Evolutionary conservation across 805 yeast genomes (phyloP), one percentile per base, ranked within the genome.

Genomic region (Yarrowia hollandica): DNA sequence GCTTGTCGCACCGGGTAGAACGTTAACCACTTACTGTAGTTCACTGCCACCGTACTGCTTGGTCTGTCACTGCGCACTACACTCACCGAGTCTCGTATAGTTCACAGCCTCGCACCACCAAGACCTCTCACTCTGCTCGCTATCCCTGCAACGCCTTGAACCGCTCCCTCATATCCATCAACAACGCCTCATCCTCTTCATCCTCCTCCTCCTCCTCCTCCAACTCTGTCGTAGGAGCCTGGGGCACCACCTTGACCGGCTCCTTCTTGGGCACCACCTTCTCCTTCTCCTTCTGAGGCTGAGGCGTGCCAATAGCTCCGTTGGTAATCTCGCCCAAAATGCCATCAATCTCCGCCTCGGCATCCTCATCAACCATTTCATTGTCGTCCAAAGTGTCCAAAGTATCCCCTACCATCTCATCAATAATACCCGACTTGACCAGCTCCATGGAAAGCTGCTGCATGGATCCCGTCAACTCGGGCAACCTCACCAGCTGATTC

Each of bases 371-470:
- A 38, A 81, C 78, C 61, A 83, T 88, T 16, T 81, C 86, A 48
- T 80, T 85, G 26, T 84, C 89, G 18, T 80, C 84, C 60, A 82
- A 73, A 52, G 77, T 72, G 62, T 91, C 98, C 61, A 92, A 77
- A 62, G 88, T 83, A 68, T 94, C 99, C 60, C 88, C 90, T 69
- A 91, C 85, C 98, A 94, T 94, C 69, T 94, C 99, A 64, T 88
- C 89, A 58, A 94, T 90, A 42, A 94, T 81, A 2, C 79, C 79
- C 4, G 78, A 71, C 67, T 72, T 70, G 82, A 88, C 84, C 66
- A 92, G 78, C 72, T 94, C 99, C 67, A 81, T 85, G 61, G 92
- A 88, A 60, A 94, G 74, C 65, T 86, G 95, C 67, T 86, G 86
- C 88, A 92, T 90, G 0, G 96, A 85, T 10, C 81, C 83, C 65